Percentiles rank a stretch among this genome's conserved stretches.
Conservation (phyloP, 768 basidiomycete genomes). For the Mycena alexandri region DNA sequence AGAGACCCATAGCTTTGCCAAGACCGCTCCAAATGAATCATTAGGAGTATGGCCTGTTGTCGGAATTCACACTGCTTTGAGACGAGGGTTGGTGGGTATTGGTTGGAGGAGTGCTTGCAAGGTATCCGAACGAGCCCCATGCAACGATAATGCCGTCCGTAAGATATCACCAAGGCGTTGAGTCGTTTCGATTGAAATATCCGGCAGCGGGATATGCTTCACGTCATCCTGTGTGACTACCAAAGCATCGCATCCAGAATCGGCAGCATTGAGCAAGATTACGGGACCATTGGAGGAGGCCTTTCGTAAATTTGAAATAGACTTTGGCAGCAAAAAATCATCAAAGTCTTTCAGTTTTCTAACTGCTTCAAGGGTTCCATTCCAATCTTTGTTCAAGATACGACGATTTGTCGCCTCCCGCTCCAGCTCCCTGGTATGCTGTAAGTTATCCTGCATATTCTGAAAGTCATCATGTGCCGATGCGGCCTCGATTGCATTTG, state of each 20-base stretch:
- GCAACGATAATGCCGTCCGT: conserved; percentile 9
- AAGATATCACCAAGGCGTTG: background rate
- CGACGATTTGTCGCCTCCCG: conserved; percentile 36
- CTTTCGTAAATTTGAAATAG: conserved; percentile 28
- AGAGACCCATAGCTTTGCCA: conserved; percentile 9
- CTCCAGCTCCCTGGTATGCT: conserved; percentile 30
- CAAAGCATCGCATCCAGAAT: conserved; percentile 38
- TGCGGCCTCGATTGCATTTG: conserved; percentile 9
- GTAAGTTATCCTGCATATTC: conserved; percentile 5
- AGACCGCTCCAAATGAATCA: background rate
- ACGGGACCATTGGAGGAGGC: conserved; percentile 47
- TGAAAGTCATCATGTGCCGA: conserved; percentile 3
- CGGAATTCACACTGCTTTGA: conserved; percentile 8
- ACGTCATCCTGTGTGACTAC: conserved; percentile 27
- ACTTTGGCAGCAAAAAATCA: conserved; percentile 39
- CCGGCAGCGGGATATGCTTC: conserved; percentile 32
- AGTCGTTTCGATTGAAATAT: conserved; percentile 11
- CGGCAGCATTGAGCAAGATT: conserved; percentile 48
- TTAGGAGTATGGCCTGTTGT: conserved; percentile 7
- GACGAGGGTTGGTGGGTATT: conserved; percentile 2
- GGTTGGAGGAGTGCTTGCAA: conserved; percentile 12
- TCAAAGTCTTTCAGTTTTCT: conserved; percentile 42
- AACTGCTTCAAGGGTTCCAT: conserved; percentile 41
- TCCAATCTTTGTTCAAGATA: conserved; percentile 43
- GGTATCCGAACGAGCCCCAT: conserved; percentile 11